phyloP scores from a whole-genome alignment of 78 protist species.

The Polysphondylium violaceum region DNA sequence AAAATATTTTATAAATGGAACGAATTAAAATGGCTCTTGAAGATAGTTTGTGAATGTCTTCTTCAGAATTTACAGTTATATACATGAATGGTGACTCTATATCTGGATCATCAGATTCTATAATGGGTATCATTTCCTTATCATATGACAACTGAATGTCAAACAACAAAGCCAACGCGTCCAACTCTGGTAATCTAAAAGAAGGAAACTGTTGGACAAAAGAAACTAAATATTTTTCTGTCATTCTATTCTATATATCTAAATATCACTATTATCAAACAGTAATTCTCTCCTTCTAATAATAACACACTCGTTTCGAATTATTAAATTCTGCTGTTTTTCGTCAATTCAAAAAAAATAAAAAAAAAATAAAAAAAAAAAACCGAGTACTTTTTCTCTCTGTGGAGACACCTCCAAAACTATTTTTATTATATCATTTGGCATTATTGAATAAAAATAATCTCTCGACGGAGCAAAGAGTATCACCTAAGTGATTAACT shows the following conservation, averaged over 20 bases:
- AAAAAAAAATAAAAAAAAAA: slow-evolving; percentile 2
- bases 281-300: no score
- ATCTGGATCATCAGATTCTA: slow-evolving; percentile 45
- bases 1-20: background rate
- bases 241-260: no score
- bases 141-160: slow-evolving; percentile 10
- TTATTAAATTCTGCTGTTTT: background rate
- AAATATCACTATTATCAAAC: no score
- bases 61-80: slow-evolving; percentile 18
- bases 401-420: no score
- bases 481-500: no score
- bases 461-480: no score
- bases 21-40: slow-evolving; percentile 41
- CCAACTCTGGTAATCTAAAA: slow-evolving; percentile 46
- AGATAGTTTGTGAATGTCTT: slow-evolving; percentile 19
- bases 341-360: background rate
- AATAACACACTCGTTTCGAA: no score
- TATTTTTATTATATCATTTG: no score
- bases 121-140: background rate
- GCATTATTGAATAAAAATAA: no score
- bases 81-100: slow-evolving; percentile 69
- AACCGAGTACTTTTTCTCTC: background rate
- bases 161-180: slow-evolving; percentile 31
- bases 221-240: slow-evolving; percentile 29
- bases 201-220: slow-evolving; percentile 39